A percentile compares a stretch with the other conserved stretches of the same genome.
Conservation (phyloP, 345 rosid species). For the Noccaea caerulescens region DNA sequence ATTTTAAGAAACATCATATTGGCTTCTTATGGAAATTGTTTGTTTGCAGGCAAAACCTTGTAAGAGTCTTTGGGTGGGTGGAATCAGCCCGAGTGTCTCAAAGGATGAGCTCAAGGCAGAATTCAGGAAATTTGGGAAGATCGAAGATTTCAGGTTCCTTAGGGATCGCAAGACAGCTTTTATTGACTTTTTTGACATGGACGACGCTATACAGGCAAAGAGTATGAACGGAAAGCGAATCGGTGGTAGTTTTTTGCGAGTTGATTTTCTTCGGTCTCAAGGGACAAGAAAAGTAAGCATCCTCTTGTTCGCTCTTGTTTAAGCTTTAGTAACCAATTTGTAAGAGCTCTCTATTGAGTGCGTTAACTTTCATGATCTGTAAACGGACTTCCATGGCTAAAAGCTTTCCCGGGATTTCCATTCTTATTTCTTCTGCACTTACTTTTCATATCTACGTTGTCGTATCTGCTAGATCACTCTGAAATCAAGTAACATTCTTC, state of each 20-base stretch:
- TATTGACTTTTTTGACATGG: slow-evolving; percentile 64
- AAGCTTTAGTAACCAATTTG: not conserved
- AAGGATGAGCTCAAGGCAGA: slow-evolving; percentile 73
- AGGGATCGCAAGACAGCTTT: slow-evolving; percentile 80
- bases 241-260: slow-evolving; percentile 84
- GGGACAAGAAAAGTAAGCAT: slow-evolving; percentile 73
- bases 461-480: not conserved
- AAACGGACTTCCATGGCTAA: not conserved
- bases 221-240: slow-evolving; percentile 76
- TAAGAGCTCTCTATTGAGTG: not conserved
- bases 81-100: slow-evolving; percentile 65
- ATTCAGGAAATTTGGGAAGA: slow-evolving; percentile 74
- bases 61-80: slow-evolving; percentile 91
- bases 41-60: slow-evolving; percentile 76
- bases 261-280: slow-evolving; percentile 84
- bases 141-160: slow-evolving; percentile 77
- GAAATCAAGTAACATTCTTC: slow-evolving; percentile 24
- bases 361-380: slow-evolving; percentile 1
- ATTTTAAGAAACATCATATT: not conserved
- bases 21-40: slow-evolving; percentile 27
- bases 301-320: not conserved
- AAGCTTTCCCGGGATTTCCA: slow-evolving; percentile 4
- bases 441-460: slow-evolving; percentile 10
- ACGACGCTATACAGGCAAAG: slow-evolving; percentile 81
- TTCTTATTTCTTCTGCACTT: slow-evolving; percentile 9